Evolutionary conservation across 176 grass and related monocot species (phyloP).

Genomic region (Carex kokanica): DNA sequence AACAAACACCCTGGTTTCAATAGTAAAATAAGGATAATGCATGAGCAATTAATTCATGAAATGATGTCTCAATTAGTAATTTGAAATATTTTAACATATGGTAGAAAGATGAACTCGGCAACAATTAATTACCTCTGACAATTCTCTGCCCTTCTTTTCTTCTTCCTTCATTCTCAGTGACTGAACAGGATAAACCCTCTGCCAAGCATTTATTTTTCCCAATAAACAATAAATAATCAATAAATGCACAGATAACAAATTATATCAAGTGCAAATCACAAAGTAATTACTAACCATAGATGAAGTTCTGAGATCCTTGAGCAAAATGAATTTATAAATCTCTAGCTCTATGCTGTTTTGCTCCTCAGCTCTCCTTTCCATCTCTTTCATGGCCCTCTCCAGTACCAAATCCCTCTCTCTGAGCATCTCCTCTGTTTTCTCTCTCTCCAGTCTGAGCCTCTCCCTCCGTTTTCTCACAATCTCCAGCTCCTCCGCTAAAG

Average conservation of each 20-base stretch:
- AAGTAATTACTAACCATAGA: constrained; percentile 29
- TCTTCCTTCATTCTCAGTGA: constrained; percentile 33
- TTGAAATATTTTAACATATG: neutral
- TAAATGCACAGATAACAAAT: neutral
- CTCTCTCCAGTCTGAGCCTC: constrained; percentile 29
- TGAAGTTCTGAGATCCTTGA: constrained; percentile 20
- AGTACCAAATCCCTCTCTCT: constrained; percentile 32
- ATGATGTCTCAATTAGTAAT: neutral
- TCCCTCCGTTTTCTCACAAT: constrained; percentile 27
- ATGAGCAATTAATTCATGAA: neutral
- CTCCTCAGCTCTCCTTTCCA: constrained; percentile 35
- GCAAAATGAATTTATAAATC: constrained; percentile 21
- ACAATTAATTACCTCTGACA: constrained; percentile 25
- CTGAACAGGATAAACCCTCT: constrained; percentile 29
- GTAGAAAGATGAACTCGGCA: neutral
- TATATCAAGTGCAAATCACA: neutral
- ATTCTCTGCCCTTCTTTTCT: constrained; percentile 21
- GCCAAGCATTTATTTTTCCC: constrained; percentile 3
- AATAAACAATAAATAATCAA: constrained; percentile 5
- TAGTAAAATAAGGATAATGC: neutral
- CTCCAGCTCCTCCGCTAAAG: constrained; percentile 32
- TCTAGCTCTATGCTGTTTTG: constrained; percentile 31
- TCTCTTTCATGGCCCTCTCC: constrained; percentile 28
- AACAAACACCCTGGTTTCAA: neutral
- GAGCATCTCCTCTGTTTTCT: constrained; percentile 25